These are phyloP conservation scores for Lachnellula cervina DNA, from an alignment of 2,329 filamentous ascomycete species.

Conservation along the genomic window DNA sequence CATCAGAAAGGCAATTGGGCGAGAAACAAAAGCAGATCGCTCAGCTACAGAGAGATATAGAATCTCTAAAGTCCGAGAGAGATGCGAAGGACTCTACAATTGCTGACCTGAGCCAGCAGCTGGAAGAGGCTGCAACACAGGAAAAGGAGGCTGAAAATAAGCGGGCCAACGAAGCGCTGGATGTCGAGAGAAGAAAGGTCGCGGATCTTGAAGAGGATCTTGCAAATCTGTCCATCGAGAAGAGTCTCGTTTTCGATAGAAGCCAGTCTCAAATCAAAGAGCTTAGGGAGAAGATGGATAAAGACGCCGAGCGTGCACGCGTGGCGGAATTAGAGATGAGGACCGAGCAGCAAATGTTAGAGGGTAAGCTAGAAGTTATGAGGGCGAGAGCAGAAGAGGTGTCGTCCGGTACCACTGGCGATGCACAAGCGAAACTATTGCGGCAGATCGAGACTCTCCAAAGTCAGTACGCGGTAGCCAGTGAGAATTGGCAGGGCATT, in stretches of 20 bases:
- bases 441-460: conserved; percentile 94
- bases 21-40: conserved; percentile 49
- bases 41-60: conserved; percentile 53
- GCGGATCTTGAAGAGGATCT: conserved; percentile 53
- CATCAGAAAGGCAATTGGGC: conserved; percentile 50
- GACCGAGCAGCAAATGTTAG: conserved; percentile 70
- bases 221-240: conserved; percentile 70
- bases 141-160: conserved; percentile 64
- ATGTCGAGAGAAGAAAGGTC: conserved; percentile 56
- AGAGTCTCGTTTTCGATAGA: conserved; percentile 68
- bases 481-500: conserved; percentile 96
- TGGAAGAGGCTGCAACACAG: conserved; percentile 62
- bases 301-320: conserved; percentile 65
- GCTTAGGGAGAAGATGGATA: conserved; percentile 66
- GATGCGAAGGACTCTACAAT: conserved; percentile 61
- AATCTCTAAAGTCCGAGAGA: conserved; percentile 57
- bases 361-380: conserved; percentile 86
- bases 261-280: conserved; percentile 64
- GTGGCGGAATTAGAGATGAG: conserved; percentile 72
- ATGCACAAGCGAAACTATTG: conserved; percentile 82
- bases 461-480: conserved; percentile 89
- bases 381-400: conserved; percentile 83
- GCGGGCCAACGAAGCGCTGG: conserved; percentile 61
- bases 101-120: conserved; percentile 62
- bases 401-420: conserved; percentile 73